Evolutionary conservation across 805 yeast species (phyloP).

Genomic region (Nematodospora valgi): DNA sequence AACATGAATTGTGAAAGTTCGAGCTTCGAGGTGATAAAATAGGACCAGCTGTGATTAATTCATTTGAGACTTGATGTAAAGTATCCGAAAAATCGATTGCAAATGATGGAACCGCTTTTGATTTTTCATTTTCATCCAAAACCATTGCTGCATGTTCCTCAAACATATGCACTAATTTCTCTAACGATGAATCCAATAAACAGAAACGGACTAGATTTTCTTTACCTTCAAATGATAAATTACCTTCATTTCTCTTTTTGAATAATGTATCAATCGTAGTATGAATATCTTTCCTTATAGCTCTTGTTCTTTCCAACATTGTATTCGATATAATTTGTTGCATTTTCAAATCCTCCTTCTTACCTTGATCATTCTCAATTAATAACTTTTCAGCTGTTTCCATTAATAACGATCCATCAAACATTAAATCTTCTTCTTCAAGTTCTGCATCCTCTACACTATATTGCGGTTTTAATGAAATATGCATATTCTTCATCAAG

Average conservation of each 20-base stretch:
- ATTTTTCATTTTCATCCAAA: background rate
- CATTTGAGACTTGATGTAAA: slow-evolving; percentile 48
- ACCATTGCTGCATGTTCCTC: slow-evolving; percentile 35
- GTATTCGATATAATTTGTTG: slow-evolving; percentile 48
- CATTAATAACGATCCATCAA: slow-evolving; percentile 72
- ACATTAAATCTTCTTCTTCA: slow-evolving; percentile 55
- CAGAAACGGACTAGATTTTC: slow-evolving; percentile 53
- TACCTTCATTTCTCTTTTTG: slow-evolving; percentile 42
- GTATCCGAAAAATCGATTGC: slow-evolving; percentile 5
- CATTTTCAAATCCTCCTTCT: slow-evolving; percentile 32
- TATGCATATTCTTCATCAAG: slow-evolving; percentile 56
- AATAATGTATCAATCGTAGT: slow-evolving; percentile 49
- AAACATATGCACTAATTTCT: slow-evolving; percentile 49
- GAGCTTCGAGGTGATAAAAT: slow-evolving; percentile 45
- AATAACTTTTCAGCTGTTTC: slow-evolving; percentile 69
- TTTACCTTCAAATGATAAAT: slow-evolving; percentile 51
- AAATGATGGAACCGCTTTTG: background rate
- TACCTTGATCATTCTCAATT: slow-evolving; percentile 37
- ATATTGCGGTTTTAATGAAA: slow-evolving; percentile 28
- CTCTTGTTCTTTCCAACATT: slow-evolving; percentile 47
- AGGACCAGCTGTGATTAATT: slow-evolving; percentile 50
- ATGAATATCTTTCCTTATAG: slow-evolving; percentile 50
- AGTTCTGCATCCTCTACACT: slow-evolving; percentile 4
- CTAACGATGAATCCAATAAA: slow-evolving; percentile 51
- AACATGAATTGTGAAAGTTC: slow-evolving; percentile 7